These are phyloP conservation scores for Skeletonema potamos DNA, from an alignment of 108 stramenopile species.

Conservation along the genomic window DNA sequence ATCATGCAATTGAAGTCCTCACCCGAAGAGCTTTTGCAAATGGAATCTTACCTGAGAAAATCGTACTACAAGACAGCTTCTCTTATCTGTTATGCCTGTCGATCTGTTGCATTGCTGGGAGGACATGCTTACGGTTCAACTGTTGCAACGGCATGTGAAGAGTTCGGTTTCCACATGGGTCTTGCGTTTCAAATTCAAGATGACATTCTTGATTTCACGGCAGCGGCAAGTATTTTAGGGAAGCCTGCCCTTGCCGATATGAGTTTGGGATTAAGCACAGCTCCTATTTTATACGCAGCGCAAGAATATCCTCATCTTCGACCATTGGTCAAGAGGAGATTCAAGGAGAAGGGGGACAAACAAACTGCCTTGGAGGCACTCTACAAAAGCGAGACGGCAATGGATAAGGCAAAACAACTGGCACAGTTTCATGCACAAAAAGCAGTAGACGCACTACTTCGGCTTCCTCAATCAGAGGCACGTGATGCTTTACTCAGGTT, in stretches of 20 bases:
- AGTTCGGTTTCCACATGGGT: conserved; percentile 97
- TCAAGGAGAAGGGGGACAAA: conserved; percentile 94
- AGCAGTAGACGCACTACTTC: conserved; percentile 83
- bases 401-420: conserved; percentile 85
- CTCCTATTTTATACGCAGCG: conserved; percentile 94
- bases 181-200: conserved; percentile 97
- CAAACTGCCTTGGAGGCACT: conserved; percentile 80
- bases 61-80: conserved; percentile 98
- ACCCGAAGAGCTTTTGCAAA: conserved; percentile 84
- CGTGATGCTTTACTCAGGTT: conserved; percentile 87
- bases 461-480: conserved; percentile 87
- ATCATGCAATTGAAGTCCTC: conserved; percentile 95
- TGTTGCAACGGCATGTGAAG: conserved; percentile 91
- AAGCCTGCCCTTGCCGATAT: conserved; percentile 84
- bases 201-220: conserved; percentile 95
- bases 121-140: conserved; percentile 87
- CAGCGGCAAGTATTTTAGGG: conserved; percentile 83
- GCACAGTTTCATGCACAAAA: conserved; percentile 90
- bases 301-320: conserved; percentile 76
- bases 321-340: conserved; percentile 90
- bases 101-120: conserved; percentile 88
- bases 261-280: conserved; percentile 95
- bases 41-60: conserved; percentile 90
- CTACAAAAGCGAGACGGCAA: conserved; percentile 80
- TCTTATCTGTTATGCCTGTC: conserved; percentile 91